Percentiles rank a stretch among this genome's conserved stretches.
These are phyloP conservation scores for Penicillium coprophilum DNA, from an alignment of 495 filamentous ascomycete species.

Conservation along the genomic window DNA sequence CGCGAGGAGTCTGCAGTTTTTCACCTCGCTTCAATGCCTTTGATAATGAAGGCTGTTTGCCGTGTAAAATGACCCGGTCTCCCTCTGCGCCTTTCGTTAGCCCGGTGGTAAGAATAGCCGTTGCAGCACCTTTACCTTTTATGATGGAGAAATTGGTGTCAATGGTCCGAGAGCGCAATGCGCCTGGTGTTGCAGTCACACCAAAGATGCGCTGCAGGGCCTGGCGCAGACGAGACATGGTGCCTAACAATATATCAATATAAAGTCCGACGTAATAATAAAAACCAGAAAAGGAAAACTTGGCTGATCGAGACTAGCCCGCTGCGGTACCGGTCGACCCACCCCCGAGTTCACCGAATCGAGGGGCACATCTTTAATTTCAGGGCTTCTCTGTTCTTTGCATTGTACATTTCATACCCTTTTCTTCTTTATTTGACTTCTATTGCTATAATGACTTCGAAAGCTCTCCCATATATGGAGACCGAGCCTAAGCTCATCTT, in stretches of 20 bases:
- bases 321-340: slow-evolving; percentile 15
- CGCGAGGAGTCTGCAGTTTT: slow-evolving; percentile 49
- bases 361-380: slow-evolving; percentile 17
- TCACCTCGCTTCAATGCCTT: slow-evolving; percentile 48
- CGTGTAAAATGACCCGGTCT: slow-evolving; percentile 57
- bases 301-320: slow-evolving; percentile 16
- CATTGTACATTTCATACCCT: background rate
- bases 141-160: slow-evolving; percentile 45
- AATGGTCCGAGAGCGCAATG: slow-evolving; percentile 30
- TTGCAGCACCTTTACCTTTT: slow-evolving; percentile 29
- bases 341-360: slow-evolving; percentile 17
- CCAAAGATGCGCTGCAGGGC: slow-evolving; percentile 39
- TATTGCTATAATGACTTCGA: slow-evolving; percentile 31
- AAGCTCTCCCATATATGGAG: slow-evolving; percentile 49
- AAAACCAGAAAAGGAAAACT: slow-evolving; percentile 19
- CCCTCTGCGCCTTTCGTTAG: slow-evolving; percentile 45
- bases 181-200: slow-evolving; percentile 15
- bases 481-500: slow-evolving; percentile 83
- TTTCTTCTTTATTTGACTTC: slow-evolving; percentile 7
- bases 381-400: background rate
- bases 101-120: background rate
- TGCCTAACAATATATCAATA: background rate
- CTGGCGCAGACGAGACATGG: slow-evolving; percentile 43
- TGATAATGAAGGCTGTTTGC: slow-evolving; percentile 50
- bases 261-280: slow-evolving; percentile 14